Evolutionary conservation across 2,329 filamentous ascomycete species (phyloP), one percentile per base, ranked within the genome.

Genomic region (Cladosporium sp.): DNA sequence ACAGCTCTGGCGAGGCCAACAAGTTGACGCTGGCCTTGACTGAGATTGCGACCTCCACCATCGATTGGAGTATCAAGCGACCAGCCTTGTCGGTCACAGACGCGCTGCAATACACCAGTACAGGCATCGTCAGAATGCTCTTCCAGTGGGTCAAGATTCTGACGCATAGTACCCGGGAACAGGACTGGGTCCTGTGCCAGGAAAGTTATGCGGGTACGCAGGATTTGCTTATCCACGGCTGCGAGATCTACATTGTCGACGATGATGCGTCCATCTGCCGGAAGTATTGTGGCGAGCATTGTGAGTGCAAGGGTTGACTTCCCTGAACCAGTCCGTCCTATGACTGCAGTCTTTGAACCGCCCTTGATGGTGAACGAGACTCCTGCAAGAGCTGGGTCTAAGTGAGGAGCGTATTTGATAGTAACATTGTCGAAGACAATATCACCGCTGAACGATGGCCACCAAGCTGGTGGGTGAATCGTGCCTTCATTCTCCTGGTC

Each of bases 301-400:
- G 82, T 78, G 1, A 87, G 73, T 0, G 85, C 84, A 1, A 93
- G 81, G 0, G 90, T 95, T 52, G 87, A 91, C 73, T 96, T 96
- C 3, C 91, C 91, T 4, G 88, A 91, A 0, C 89, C 87, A 0
- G 90, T 95, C 9, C 90, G 84, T 2, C 91, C 91, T 11, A 92
- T 88, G 19, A 96, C 81, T 0, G 90, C 90, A 0, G 89, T 89
- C 52, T 88, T 87, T 56, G 89, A 88, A 1, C 90, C 89, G 0
- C 87, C 88, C 19, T 89, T 88, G 55, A 96, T 90, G 1, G 80
- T 83, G 61, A 96, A 86, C 0, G 83, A 85, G 28, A 95, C 79
- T 45, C 87, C 78, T 7, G 79, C 76, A 1, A 96, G 75, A 0
- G 90, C 88, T 0, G 88, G 86, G 0, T 92, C 88, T 0, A 95